A percentile compares a stretch with the other conserved stretches of the same genome.
Evolutionary conservation across 768 basidiomycete genomes (phyloP).

Genomic region (Lactifluus subvellereus): DNA sequence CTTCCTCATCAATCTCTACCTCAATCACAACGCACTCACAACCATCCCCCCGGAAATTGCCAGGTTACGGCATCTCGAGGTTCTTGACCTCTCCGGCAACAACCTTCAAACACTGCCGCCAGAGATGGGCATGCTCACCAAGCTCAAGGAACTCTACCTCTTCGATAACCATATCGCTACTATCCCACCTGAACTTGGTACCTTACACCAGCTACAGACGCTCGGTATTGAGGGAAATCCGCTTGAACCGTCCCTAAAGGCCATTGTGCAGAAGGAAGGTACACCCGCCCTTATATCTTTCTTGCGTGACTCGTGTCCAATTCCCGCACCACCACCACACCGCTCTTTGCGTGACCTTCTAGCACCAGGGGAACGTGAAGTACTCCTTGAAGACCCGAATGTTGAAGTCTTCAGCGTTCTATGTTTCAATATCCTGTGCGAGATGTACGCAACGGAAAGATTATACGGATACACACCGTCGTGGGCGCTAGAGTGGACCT

Average conservation of each 20-base stretch:
- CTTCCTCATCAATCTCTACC: slow-evolving; percentile 92
- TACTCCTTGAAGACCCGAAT: slow-evolving; percentile 52
- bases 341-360: slow-evolving; percentile 70
- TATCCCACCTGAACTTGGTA: slow-evolving; percentile 84
- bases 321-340: slow-evolving; percentile 72
- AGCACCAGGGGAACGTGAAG: slow-evolving; percentile 52
- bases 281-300: slow-evolving; percentile 81
- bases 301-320: slow-evolving; percentile 90
- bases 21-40: slow-evolving; percentile 88
- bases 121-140: slow-evolving; percentile 86
- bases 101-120: slow-evolving; percentile 69
- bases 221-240: slow-evolving; percentile 98
- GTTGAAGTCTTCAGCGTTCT: slow-evolving; percentile 76
- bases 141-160: slow-evolving; percentile 85
- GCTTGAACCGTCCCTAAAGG: slow-evolving; percentile 67
- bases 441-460: slow-evolving; percentile 79
- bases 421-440: slow-evolving; percentile 93
- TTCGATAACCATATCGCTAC: slow-evolving; percentile 93
- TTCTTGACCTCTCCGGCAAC: slow-evolving; percentile 91
- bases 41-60: slow-evolving; percentile 78
- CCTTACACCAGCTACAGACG: slow-evolving; percentile 85
- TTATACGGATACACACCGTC: slow-evolving; percentile 95
- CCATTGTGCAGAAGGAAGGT: slow-evolving; percentile 91
- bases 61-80: slow-evolving; percentile 75
- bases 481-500: slow-evolving; percentile 96